phyloP scores from a whole-genome alignment of 23 red algal species.

The Gracilaria vermiculophylla region DNA sequence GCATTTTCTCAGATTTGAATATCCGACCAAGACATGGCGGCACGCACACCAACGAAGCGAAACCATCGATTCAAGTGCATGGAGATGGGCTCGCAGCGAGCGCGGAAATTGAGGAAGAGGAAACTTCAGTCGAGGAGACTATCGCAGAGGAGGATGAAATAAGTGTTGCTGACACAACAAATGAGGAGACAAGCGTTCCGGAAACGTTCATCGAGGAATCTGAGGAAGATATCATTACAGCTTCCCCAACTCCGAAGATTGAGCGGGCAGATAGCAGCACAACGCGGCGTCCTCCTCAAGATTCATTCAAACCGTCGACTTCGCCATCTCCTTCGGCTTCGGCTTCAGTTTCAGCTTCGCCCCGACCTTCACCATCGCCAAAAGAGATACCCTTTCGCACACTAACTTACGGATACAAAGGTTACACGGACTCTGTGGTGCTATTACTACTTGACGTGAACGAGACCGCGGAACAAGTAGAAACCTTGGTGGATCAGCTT shows the following conservation, averaged over 20 bases:
- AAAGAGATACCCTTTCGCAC: not conserved
- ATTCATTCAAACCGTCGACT: not conserved
- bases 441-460: not conserved
- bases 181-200: no score
- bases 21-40: not conserved
- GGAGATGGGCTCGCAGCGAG: not conserved
- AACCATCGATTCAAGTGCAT: not conserved
- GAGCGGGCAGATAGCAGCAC: not conserved
- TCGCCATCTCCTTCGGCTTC: not conserved
- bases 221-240: no score
- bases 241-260: not conserved
- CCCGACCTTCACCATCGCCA: not conserved
- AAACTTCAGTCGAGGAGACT: not conserved
- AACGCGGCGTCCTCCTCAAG: not conserved
- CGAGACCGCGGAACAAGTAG: not conserved
- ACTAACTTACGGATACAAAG: not conserved
- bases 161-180: not conserved
- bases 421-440: constrained; percentile 8
- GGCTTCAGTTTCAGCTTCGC: not conserved
- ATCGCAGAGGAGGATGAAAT: not conserved
- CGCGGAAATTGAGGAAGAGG: not conserved
- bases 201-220: no score
- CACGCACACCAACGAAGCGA: not conserved
- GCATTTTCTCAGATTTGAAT: not conserved
- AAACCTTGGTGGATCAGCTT: constrained; percentile 13